These are phyloP conservation scores for Calcarisporium arbuscula DNA, from an alignment of 2,329 filamentous ascomycete genomes.

Conservation along the genomic window DNA sequence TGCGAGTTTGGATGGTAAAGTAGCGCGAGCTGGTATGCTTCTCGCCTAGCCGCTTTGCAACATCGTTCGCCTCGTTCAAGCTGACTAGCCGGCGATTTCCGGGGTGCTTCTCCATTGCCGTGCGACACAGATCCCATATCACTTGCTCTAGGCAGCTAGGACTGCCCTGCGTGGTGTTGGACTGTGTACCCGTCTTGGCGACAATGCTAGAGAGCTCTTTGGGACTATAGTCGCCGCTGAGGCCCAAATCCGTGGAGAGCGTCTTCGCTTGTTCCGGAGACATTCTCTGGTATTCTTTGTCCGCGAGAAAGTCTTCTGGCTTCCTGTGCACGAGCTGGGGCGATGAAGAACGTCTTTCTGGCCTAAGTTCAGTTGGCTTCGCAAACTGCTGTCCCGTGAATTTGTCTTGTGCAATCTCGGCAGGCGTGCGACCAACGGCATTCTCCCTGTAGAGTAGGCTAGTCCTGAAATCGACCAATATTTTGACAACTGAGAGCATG, in stretches of 20 bases:
- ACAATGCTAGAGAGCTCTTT: constrained; percentile 19
- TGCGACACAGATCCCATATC: constrained; percentile 28
- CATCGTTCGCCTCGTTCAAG: constrained; percentile 51
- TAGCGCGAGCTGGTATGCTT: constrained; percentile 33
- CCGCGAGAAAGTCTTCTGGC: constrained; percentile 1
- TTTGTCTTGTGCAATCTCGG: constrained; percentile 57
- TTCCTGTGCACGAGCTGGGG: constrained; percentile 10
- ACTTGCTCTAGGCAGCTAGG: constrained; percentile 13
- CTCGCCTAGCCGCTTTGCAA: constrained; percentile 49
- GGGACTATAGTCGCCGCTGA: constrained; percentile 21
- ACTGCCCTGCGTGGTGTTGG: too few species aligned
- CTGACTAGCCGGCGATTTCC: constrained; percentile 44
- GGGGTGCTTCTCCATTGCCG: constrained; percentile 22
- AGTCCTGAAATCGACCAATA: constrained; percentile 49
- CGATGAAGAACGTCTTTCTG: too few species aligned
- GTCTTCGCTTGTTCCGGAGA: constrained; percentile 13
- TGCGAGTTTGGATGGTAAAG: constrained; percentile 25
- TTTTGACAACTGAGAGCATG: constrained; percentile 28
- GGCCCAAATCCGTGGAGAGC: constrained; percentile 16
- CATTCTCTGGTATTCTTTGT: constrained; percentile 7
- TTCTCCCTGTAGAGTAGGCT: constrained; percentile 65
- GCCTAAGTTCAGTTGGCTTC: constrained; percentile 12
- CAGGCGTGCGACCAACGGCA: constrained; percentile 66
- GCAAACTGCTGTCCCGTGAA: constrained; percentile 35
- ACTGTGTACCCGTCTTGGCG: constrained; percentile 21